A percentile compares a stretch with the other conserved stretches of the same genome.
phyloP scores from a whole-genome alignment of 768 basidiomycete genomes.

The Pilatotrama ljubarskyi region DNA sequence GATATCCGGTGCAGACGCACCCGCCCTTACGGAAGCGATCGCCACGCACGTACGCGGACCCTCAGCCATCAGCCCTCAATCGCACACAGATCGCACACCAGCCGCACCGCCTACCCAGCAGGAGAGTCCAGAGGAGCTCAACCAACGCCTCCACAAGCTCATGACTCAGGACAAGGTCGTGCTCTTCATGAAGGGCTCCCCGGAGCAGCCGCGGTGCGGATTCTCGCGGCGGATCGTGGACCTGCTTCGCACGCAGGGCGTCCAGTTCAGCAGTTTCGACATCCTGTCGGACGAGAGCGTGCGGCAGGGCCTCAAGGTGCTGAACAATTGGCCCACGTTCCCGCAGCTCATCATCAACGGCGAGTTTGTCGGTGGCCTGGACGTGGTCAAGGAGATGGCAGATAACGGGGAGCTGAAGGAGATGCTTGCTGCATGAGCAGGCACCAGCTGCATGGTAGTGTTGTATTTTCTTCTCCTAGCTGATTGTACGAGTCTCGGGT shows the following conservation, averaged over 20 bases:
- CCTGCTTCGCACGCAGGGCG: constrained; percentile 46
- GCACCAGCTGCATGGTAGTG: neutral
- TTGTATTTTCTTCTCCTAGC: neutral
- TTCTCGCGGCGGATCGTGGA: constrained; percentile 60
- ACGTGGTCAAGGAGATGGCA: constrained; percentile 88
- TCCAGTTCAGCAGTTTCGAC: constrained; percentile 58
- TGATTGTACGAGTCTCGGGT: neutral
- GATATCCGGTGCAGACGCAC: constrained; percentile 79
- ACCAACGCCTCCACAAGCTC: constrained; percentile 58
- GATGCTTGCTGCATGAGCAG: constrained; percentile 20
- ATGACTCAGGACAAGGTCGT: constrained; percentile 72
- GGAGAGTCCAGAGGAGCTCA: constrained; percentile 69
- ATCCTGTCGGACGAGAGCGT: constrained; percentile 60
- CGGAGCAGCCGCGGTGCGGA: constrained; percentile 61
- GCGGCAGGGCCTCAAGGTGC: constrained; percentile 54
- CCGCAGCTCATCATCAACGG: constrained; percentile 78
- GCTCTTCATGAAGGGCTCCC: constrained; percentile 67
- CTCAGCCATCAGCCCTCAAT: constrained; percentile 40
- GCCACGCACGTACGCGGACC: constrained; percentile 49
- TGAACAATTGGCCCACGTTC: constrained; percentile 67
- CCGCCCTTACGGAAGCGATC: constrained; percentile 59
- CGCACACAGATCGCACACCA: constrained; percentile 48
- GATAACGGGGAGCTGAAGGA: constrained; percentile 76
- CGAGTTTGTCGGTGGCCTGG: constrained; percentile 93
- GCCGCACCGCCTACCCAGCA: constrained; percentile 28